Evolutionary conservation across 495 filamentous ascomycete species (phyloP).

Genomic region (Daldinia childiae): DNA sequence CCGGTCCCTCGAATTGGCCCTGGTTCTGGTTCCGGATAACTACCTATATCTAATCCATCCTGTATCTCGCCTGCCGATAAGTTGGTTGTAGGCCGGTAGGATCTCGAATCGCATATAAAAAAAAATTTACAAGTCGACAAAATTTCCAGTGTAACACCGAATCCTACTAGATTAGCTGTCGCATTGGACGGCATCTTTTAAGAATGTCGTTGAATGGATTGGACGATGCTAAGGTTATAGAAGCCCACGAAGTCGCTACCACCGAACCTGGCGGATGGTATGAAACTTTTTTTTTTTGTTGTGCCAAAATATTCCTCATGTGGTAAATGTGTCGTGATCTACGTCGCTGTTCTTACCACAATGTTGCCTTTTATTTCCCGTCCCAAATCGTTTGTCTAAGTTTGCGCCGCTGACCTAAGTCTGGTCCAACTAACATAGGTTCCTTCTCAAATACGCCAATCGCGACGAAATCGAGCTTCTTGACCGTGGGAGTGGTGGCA

Average conservation of each 20-base stretch:
- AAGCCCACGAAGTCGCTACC: conserved; percentile 82
- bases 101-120: conserved; percentile 7
- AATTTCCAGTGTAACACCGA: conserved; percentile 7
- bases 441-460: conserved; percentile 89
- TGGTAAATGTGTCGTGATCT: neutral
- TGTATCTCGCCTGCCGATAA: conserved; percentile 25
- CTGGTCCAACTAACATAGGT: conserved; percentile 64
- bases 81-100: conserved; percentile 18
- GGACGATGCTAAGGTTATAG: conserved; percentile 80
- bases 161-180: conserved; percentile 18
- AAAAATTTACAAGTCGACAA: conserved; percentile 10
- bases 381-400: conserved; percentile 1
- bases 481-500: conserved; percentile 80
- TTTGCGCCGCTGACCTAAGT: conserved; percentile 37
- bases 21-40: conserved; percentile 38
- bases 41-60: conserved; percentile 25
- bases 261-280: conserved; percentile 95
- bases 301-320: neutral
- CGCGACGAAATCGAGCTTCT: conserved; percentile 89
- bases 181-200: conserved; percentile 32
- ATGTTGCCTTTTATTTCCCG: neutral
- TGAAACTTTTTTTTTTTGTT: conserved; percentile 46
- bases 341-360: neutral
- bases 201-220: conserved; percentile 97
- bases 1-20: conserved; percentile 44